These are phyloP conservation scores for Gaertneriomyces semiglobifer DNA, from an alignment of 192 early-diverging fungal genomes.

Conservation along the genomic window DNA sequence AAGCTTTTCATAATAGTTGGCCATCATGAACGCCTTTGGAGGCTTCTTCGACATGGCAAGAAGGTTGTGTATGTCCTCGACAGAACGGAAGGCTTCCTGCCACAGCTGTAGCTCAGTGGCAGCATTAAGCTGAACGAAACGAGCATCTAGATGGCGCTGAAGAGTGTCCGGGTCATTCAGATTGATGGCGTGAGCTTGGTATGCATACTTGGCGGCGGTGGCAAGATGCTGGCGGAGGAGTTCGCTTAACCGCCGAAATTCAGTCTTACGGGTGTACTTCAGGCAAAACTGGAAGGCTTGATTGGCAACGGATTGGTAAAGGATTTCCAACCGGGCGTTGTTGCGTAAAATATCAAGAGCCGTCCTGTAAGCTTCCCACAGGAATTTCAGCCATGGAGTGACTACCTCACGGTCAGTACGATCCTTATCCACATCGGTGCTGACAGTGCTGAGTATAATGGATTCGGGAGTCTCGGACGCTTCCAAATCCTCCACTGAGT, in stretches of 20 bases:
- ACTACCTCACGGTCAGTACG: constrained; percentile 96
- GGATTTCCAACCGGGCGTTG: constrained; percentile 88
- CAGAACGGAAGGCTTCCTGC: constrained; percentile 96
- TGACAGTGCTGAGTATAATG: constrained; percentile 92
- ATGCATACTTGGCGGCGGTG: constrained; percentile 83
- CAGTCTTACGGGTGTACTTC: constrained; percentile 92
- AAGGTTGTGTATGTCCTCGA: constrained; percentile 96
- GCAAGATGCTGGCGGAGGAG: constrained; percentile 88
- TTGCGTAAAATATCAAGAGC: constrained; percentile 95
- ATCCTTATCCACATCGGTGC: constrained; percentile 90
- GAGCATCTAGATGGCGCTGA: constrained; percentile 92
- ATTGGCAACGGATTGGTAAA: constrained; percentile 87
- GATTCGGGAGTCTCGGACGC: constrained; percentile 96
- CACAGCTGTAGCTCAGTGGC: constrained; percentile 96
- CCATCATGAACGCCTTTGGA: constrained; percentile 91
- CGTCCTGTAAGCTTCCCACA: constrained; percentile 99
- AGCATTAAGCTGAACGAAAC: constrained; percentile 93
- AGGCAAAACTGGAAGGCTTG: constrained; percentile 97
- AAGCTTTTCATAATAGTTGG: constrained; percentile 98
- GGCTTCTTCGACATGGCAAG: constrained; percentile 79
- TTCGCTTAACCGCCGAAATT: constrained; percentile 98
- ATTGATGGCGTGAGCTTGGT: constrained; percentile 92
- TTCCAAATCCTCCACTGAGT: constrained; percentile 90
- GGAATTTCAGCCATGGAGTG: constrained; percentile 98
- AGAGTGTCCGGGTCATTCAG: constrained; percentile 93